Percentiles rank a stretch among this genome's conserved stretches.
phyloP scores from a whole-genome alignment of 2,329 filamentous ascomycete genomes.

The Thielaviopsis ethacetica region DNA sequence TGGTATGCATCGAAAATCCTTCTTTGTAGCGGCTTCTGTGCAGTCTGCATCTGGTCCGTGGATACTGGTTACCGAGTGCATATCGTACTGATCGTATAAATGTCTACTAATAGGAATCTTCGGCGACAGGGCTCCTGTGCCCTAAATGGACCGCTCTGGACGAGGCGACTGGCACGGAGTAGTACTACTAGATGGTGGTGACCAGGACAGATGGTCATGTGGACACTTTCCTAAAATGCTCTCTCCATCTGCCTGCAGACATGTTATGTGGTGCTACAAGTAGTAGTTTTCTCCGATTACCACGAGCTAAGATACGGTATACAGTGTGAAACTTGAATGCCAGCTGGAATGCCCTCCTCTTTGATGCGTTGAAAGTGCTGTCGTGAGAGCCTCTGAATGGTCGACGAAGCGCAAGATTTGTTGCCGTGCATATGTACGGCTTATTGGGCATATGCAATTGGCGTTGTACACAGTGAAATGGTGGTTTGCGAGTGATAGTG shows the following conservation, averaged over 20 bases:
- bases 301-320: background rate
- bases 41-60: too few species aligned
- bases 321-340: background rate
- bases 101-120: too few species aligned
- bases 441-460: background rate
- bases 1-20: background rate
- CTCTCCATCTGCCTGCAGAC: background rate
- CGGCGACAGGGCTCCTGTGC: too few species aligned
- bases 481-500: too few species aligned
- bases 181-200: background rate
- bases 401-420: background rate
- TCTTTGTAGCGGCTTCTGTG: background rate
- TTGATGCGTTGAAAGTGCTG: background rate
- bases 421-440: background rate
- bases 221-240: background rate
- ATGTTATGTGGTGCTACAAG: too few species aligned
- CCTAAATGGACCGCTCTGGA: too few species aligned
- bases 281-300: too few species aligned
- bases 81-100: too few species aligned
- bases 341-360: background rate
- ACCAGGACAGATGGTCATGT: background rate
- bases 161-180: too few species aligned
- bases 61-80: too few species aligned
- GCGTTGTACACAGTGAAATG: too few species aligned
- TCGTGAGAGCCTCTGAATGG: background rate